Percentiles rank a stretch among this genome's conserved stretches.
These are phyloP conservation scores for Cercospora sp. DNA, from an alignment of 2,329 filamentous ascomycete genomes.

Conservation along the genomic window DNA sequence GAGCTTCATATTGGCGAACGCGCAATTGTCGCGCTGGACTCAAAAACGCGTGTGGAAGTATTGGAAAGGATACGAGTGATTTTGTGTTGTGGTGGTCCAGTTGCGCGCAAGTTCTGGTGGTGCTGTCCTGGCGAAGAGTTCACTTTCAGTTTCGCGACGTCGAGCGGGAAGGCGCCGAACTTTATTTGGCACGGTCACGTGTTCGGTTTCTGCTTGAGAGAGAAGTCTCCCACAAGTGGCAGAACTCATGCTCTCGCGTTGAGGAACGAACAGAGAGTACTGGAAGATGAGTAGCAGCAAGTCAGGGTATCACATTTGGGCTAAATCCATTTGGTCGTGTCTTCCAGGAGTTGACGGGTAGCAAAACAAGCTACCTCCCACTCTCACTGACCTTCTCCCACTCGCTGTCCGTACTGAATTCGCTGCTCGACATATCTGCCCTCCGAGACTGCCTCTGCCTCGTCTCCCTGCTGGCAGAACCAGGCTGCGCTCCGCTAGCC, in stretches of 20 bases:
- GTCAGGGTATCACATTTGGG: slow-evolving; percentile 1
- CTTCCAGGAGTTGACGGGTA: not conserved
- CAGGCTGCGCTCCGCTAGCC: slow-evolving; percentile 18
- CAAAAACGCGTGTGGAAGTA: not conserved
- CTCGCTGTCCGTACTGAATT: slow-evolving; percentile 78
- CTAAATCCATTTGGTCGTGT: not conserved
- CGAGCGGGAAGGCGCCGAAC: not conserved
- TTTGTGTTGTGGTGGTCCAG: not conserved
- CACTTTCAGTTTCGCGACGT: slow-evolving; percentile 6
- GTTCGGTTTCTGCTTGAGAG: not conserved
- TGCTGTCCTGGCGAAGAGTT: not conserved
- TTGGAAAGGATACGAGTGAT: not conserved
- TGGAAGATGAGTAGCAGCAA: not conserved
- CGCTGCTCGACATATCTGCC: slow-evolving; percentile 34
- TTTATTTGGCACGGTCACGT: slow-evolving; percentile 3
- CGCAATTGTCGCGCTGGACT: slow-evolving; percentile 11
- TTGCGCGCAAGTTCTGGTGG: not conserved
- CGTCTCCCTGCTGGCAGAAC: slow-evolving; percentile 12
- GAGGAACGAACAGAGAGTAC: not conserved
- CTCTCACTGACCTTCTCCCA: slow-evolving; percentile 91
- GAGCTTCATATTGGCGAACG: slow-evolving; percentile 77
- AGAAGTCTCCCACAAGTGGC: not conserved
- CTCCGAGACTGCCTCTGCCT: slow-evolving; percentile 25
- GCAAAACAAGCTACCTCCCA: slow-evolving; percentile 49
- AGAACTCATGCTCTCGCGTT: not conserved